Percentiles rank a stretch among this genome's conserved stretches.
These are phyloP conservation scores for Logfia minima DNA, from an alignment of 129 eudicot genomes.

Conservation along the genomic window DNA sequence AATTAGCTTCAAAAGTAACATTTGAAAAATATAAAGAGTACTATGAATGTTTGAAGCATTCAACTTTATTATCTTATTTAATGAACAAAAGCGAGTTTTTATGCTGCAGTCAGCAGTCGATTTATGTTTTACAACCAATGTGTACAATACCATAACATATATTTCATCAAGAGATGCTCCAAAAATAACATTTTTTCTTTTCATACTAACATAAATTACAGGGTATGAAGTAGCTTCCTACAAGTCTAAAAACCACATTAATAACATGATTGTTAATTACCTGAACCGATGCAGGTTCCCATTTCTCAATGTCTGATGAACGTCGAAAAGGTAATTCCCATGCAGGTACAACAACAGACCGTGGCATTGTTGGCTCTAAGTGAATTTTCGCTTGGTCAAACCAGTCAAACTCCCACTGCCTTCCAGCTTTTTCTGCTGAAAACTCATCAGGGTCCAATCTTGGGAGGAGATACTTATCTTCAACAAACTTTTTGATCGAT, in stretches of 20 bases:
- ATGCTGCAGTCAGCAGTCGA: background rate
- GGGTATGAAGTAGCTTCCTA: background rate
- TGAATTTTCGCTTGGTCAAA: constrained; percentile 70
- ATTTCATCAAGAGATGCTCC: background rate
- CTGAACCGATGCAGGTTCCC: constrained; percentile 91
- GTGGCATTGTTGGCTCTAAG: constrained; percentile 79
- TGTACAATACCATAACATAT: background rate
- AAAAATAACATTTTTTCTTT: background rate
- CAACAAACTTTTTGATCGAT: constrained; percentile 63
- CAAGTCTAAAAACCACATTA: background rate
- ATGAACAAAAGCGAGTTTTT: background rate
- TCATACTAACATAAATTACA: constrained; percentile 6
- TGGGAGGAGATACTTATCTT: constrained; percentile 73
- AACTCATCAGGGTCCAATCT: constrained; percentile 80
- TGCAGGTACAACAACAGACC: constrained; percentile 70
- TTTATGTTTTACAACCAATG: background rate
- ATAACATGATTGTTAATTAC: constrained; percentile 34
- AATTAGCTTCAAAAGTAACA: background rate
- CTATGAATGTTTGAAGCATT: background rate
- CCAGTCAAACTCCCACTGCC: constrained; percentile 98
- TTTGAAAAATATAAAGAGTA: background rate
- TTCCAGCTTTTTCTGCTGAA: constrained; percentile 78
- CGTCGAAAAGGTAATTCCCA: constrained; percentile 98
- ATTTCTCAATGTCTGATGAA: constrained; percentile 29
- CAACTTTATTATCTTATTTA: background rate